A percentile compares a stretch with the other conserved stretches of the same genome.
Evolutionary conservation across 805 yeast genomes (phyloP).

Genomic region (Kodamaea leandrae): DNA sequence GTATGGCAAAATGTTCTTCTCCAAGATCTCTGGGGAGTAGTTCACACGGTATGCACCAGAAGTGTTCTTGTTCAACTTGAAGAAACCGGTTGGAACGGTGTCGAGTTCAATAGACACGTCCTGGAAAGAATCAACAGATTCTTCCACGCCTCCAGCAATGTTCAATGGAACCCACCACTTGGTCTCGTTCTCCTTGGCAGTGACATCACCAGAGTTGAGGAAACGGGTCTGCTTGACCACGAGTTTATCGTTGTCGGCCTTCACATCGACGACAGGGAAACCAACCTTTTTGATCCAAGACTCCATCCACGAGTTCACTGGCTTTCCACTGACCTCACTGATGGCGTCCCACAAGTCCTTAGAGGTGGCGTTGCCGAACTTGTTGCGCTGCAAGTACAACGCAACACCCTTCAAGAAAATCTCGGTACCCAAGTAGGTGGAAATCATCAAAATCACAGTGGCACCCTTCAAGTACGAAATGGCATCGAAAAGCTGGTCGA

Average conservation of each 20-base stretch:
- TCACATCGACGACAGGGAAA: conserved; percentile 63
- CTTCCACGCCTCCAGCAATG: conserved; percentile 21
- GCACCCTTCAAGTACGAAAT: conserved; percentile 83
- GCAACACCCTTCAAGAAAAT: conserved; percentile 72
- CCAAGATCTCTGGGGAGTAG: conserved; percentile 44
- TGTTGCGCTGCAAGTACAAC: conserved; percentile 57
- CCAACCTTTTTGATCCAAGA: conserved; percentile 76
- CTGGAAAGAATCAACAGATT: conserved; percentile 23
- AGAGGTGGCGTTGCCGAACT: conserved; percentile 71
- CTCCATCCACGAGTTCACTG: conserved; percentile 58
- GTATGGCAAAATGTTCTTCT: conserved; percentile 38
- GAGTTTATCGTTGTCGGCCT: conserved; percentile 24
- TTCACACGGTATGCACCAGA: conserved; percentile 54
- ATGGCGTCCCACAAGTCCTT: conserved; percentile 70
- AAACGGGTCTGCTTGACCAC: conserved; percentile 58
- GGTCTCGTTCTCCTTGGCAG: conserved; percentile 54
- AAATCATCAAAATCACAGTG: conserved; percentile 72
- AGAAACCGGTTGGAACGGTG: conserved; percentile 25
- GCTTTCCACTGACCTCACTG: conserved; percentile 58
- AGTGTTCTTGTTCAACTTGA: conserved; percentile 50
- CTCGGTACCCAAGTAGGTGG: conserved; percentile 67
- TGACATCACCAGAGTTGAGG: conserved; percentile 59
- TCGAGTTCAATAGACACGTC: conserved; percentile 21
- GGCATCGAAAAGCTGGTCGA: conserved; percentile 78
- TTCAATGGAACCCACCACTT: conserved; percentile 60